A percentile compares a stretch with the other conserved stretches of the same genome.
Conservation (phyloP, 2,329 filamentous ascomycete genomes). For the Cercospora berteroae region DNA sequence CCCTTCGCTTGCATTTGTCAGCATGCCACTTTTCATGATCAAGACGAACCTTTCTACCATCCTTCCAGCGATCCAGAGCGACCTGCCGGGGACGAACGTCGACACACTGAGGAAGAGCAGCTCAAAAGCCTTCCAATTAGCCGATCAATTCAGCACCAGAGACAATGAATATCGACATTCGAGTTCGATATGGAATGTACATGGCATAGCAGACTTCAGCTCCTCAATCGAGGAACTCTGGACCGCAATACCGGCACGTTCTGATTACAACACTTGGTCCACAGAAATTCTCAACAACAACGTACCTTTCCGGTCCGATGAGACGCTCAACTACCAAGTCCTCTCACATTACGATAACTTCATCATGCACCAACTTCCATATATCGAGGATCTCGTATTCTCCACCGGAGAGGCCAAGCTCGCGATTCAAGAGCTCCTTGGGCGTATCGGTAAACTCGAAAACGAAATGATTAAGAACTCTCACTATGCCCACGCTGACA, state of each 20-base stretch:
- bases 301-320: conserved; percentile 1
- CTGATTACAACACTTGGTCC: background rate
- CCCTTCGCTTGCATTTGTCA: conserved; percentile 14
- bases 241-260: background rate
- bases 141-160: conserved; percentile 9
- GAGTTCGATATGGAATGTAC: background rate
- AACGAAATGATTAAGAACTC: background rate
- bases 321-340: conserved; percentile 5
- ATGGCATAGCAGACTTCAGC: conserved; percentile 5
- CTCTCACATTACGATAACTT: conserved; percentile 12
- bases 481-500: background rate
- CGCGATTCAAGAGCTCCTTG: background rate
- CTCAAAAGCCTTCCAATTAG: background rate
- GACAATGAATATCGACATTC: conserved; percentile 12
- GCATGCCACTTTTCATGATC: conserved; percentile 13
- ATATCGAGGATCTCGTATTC: conserved; percentile 4
- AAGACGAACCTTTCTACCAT: conserved; percentile 11
- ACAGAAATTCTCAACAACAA: background rate
- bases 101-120: background rate
- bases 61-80: conserved; percentile 2
- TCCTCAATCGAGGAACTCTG: background rate
- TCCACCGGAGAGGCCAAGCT: background rate
- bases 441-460: conserved; percentile 5
- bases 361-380: background rate
- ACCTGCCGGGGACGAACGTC: background rate